Evolutionary conservation across 164 flowering plant genomes (phyloP), one percentile per base, ranked within the genome.

Genomic region (Berberis vulgaris): DNA sequence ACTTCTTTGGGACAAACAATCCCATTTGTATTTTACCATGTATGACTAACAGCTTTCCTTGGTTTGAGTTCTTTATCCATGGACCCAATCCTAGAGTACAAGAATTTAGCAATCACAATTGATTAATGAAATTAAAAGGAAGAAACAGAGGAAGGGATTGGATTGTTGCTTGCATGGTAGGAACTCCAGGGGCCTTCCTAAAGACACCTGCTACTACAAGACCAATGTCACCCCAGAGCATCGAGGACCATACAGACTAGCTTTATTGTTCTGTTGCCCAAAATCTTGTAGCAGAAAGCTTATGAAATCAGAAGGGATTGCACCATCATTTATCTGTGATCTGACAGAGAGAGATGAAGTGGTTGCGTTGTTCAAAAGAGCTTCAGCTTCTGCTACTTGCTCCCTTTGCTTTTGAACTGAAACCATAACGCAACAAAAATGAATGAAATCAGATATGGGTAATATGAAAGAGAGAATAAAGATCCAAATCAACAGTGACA

Each of bases 321-420:
- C 38, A 3, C 96, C 93, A 2, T 75, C 89, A 65, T 65, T 77
- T 49, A 71, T 53, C 6, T 79, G 81, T 40, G 86, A 76, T 71
- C 73, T 80, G 4, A 84, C 91, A 59, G 91, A 82, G 3, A 78
- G 55, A 43, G 77, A 77, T 70, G 91, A 72, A 0, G 89, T 76
- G 72, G 70, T 87, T 12, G 97, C 70, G 41, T 91, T 80, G 66
- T 83, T 93, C 60, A 87, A 70, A 11, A 94, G 74, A 5, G 95
- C 88, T 70, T 91, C 93, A n/a, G 97, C 97, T 78, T 94, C 98
- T 10, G 93, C 94, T 53, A 94, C 89, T 72, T 94, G 98, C 56
- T 94, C 98, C 64, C 96, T 81, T 5, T 97, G 97, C 66, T 84
- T 87, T 66, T 78, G 80, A 65, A 94, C 98, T 91, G 82, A 65